Evolutionary conservation across 164 flowering plant genomes (phyloP), one percentile per base, ranked within the genome.

Genomic region (Buxus sempervirens): DNA sequence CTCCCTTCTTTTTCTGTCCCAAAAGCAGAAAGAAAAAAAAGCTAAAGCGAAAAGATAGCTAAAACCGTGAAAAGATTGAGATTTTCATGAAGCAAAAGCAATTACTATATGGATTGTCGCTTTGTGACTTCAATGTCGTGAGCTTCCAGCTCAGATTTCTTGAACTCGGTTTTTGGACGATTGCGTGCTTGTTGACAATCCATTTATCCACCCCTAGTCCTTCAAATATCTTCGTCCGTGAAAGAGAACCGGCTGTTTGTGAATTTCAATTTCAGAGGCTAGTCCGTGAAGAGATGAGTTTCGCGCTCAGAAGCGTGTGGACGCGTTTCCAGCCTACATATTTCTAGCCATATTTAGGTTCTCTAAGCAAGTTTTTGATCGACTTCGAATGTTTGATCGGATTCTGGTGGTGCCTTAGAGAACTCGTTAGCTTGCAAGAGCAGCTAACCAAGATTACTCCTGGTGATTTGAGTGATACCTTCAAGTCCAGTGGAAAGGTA

Each of bases 141-240:
- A 58, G 27, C 7, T 15, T 67, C 63, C 70, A 67, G 70, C 70
- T 67, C 64, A n/a, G 38, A 49, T 62, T n/a, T 62, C 24, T 32
- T 16, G 14, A 23, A 22, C 25, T 27, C 45, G 8, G 18, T 10
- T 58, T 67, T 67, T 67, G 70, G 63, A 67, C 70, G 56, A 58
- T 67, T 67, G 23, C 23, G 0, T 51, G 18, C 5, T 28, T 58
- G 15, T 27, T 32, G 38, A 32, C 38, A 7, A 3, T 32, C 38
- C 3, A 32, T 32, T 7, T 32, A 32, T 66, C 22, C 18, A 45
- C 6, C 51, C 22, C 23, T 41, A 58, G 63, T 45, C 20, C 45
- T n/a, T 32, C n/a, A 56, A 41, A 16, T 51, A 32, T 66, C 60
- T 66, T 21, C 18, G 23, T 54, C 18, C 28, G 27, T 65, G 18